Evolutionary conservation across 768 basidiomycete genomes (phyloP).

Genomic region (Sporobolomyces pararoseus): DNA sequence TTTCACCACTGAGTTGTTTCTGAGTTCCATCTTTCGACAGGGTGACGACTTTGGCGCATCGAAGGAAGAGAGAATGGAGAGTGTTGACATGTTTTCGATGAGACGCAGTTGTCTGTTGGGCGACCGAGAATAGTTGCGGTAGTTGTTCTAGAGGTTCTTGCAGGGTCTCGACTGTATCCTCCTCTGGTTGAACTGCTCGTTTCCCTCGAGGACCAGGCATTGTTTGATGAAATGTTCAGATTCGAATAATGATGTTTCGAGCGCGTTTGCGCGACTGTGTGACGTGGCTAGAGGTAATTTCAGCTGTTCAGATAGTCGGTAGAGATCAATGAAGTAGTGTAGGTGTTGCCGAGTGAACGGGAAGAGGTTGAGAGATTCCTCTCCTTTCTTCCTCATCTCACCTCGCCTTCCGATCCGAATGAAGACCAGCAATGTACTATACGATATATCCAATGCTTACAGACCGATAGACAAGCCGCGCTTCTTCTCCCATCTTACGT

Average conservation of each 20-base stretch:
- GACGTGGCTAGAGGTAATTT: background rate
- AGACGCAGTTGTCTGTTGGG: conserved; percentile 53
- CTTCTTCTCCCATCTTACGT: too few relatives aligned
- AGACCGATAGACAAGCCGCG: too few relatives aligned
- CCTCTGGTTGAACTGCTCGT: background rate
- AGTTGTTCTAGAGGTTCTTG: conserved; percentile 18
- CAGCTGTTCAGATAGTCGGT: background rate
- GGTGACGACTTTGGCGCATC: conserved; percentile 60
- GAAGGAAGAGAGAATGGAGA: conserved; percentile 70
- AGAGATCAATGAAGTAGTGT: background rate
- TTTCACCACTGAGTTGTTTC: conserved; percentile 67
- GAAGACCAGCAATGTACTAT: too few relatives aligned
- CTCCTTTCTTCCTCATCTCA: background rate
- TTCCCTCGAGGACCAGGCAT: conserved; percentile 10
- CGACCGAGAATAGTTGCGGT: conserved; percentile 22
- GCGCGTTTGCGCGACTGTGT: background rate
- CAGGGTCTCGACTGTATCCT: conserved; percentile 33
- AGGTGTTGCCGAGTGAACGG: background rate
- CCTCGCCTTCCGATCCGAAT: background rate
- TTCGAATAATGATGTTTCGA: background rate
- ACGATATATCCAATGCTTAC: too few relatives aligned
- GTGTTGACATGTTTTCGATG: conserved; percentile 86
- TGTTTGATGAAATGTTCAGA: conserved; percentile 15
- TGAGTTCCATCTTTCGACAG: conserved; percentile 35
- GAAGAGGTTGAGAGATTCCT: background rate